phyloP scores from a whole-genome alignment of 2,329 filamentous ascomycete genomes.

The Fonsecaea multimorphosa region DNA sequence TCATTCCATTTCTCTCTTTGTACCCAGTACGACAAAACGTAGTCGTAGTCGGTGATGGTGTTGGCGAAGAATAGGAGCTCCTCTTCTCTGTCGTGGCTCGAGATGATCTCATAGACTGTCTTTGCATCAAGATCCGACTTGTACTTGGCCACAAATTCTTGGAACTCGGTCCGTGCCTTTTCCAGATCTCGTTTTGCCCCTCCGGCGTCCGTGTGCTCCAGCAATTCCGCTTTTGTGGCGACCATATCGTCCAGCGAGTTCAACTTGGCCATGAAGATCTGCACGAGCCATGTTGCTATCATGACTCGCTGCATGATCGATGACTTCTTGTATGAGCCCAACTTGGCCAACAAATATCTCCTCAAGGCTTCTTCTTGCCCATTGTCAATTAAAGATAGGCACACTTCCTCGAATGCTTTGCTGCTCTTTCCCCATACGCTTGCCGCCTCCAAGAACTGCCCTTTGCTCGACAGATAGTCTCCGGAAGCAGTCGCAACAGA shows the following conservation, averaged over 20 bases:
- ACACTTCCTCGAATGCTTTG: slow-evolving; percentile 96
- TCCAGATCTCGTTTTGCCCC: slow-evolving; percentile 76
- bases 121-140: slow-evolving; percentile 87
- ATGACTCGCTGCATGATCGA: slow-evolving; percentile 91
- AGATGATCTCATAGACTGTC: slow-evolving; percentile 94
- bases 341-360: slow-evolving; percentile 85
- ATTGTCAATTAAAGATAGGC: slow-evolving; percentile 86
- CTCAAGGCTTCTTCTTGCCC: slow-evolving; percentile 88
- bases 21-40: slow-evolving; percentile 95
- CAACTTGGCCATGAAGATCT: slow-evolving; percentile 96
- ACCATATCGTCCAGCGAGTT: slow-evolving; percentile 95
- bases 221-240: slow-evolving; percentile 81
- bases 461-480: slow-evolving; percentile 81
- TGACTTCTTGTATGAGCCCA: slow-evolving; percentile 79
- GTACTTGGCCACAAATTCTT: slow-evolving; percentile 84
- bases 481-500: slow-evolving; percentile 90
- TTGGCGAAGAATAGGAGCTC: slow-evolving; percentile 92
- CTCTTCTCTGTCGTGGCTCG: slow-evolving; percentile 90
- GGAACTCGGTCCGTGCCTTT: slow-evolving; percentile 76
- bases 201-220: slow-evolving; percentile 71
- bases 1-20: slow-evolving; percentile 92
- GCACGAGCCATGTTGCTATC: slow-evolving; percentile 93
- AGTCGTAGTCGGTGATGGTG: slow-evolving; percentile 87
- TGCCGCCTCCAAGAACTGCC: slow-evolving; percentile 83
- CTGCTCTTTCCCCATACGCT: slow-evolving; percentile 92